Base-by-base conservation (phyloP, 2,329 filamentous ascomycete genomes). In the Didymella lethalis region DNA sequence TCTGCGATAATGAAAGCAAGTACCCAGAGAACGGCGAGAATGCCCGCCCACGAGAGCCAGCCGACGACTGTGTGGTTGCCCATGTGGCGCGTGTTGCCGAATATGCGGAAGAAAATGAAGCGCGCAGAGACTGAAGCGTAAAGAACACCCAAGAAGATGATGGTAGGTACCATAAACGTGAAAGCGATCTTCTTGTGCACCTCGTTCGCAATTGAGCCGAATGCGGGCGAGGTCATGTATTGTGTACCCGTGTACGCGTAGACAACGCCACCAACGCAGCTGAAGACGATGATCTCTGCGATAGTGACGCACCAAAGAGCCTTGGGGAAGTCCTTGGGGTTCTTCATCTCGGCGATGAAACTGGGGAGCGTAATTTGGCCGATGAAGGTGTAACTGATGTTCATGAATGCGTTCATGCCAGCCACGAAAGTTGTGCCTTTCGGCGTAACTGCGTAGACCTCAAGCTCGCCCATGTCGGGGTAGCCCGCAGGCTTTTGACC, bases 311-410 rank as follows among this genome's bases (percentile, higher is more conserved):
- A 90, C 87, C 92, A 97, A 1, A 97, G 85, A 2, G 93, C 92
- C 79, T 97, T 97, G 68, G 92, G 92, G 73, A 97, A 97, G 67
- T 97, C 93, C 57, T 85, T 88, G 1, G 84, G 86, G 46, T 87
- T 82, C 72, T 85, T 90, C 93, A 97, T 97, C 78, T 97, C 93
- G 3, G 93, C 93, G 64, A 97, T 97, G 80, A 97, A 97, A 67
- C 90, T 94, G 0, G 93, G 93, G 14, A 97, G 84, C 0, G 93
- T 97, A 69, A 97, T 96, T 75, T 97, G 93, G 0, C 93, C 93
- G 66, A 97, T 97, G 74, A 97, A 97, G 0, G 93, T 97, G 76
- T 97, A 97, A 78, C 89, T 92, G 73, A 97, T 97, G 78, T 97
- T 97, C 75, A 97, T 84, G 78, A 97, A 97, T 0, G 93, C 93